A percentile compares a stretch with the other conserved stretches of the same genome.
Evolutionary conservation across 805 yeast species (phyloP).

Genomic region (Lipomyces yamanashiensis): DNA sequence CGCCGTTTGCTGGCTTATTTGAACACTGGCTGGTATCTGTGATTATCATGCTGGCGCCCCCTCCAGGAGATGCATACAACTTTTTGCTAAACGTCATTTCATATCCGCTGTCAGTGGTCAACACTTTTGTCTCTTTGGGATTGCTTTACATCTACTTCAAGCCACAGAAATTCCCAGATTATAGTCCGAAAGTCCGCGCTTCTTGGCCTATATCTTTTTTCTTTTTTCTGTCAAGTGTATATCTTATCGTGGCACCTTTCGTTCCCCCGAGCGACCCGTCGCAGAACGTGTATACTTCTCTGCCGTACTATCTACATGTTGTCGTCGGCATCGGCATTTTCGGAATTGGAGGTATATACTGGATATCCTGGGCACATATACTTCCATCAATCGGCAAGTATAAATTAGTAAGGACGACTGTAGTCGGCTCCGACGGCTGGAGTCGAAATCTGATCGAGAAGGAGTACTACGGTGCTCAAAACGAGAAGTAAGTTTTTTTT

Average conservation of each 20-base stretch:
- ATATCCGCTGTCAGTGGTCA: not conserved
- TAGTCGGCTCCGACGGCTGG: conserved; percentile 1
- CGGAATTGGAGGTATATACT: not conserved
- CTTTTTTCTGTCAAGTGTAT: not conserved
- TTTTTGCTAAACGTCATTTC: not conserved
- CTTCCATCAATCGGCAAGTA: not conserved
- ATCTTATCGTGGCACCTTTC: conserved; percentile 1
- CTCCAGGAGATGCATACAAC: conserved; percentile 2
- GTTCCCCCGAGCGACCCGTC: conserved; percentile 1
- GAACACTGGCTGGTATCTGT: conserved; percentile 1
- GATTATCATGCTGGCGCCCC: conserved; percentile 3
- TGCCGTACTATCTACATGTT: not conserved
- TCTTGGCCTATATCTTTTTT: not conserved
- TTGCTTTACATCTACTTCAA: not conserved
- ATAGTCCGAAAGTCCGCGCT: not conserved
- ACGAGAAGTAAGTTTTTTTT: too few species aligned
- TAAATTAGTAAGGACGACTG: not conserved
- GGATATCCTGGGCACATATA: not conserved
- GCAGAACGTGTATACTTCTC: not conserved
- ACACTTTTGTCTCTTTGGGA: not conserved
- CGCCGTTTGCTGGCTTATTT: conserved; percentile 1
- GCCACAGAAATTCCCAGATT: not conserved
- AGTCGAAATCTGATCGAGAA: not conserved
- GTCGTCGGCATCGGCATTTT: not conserved
- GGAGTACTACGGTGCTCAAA: not conserved